A percentile compares a stretch with the other conserved stretches of the same genome.
Evolutionary conservation across 805 yeast genomes (phyloP).

Genomic region (Monosporozyma unispora): DNA sequence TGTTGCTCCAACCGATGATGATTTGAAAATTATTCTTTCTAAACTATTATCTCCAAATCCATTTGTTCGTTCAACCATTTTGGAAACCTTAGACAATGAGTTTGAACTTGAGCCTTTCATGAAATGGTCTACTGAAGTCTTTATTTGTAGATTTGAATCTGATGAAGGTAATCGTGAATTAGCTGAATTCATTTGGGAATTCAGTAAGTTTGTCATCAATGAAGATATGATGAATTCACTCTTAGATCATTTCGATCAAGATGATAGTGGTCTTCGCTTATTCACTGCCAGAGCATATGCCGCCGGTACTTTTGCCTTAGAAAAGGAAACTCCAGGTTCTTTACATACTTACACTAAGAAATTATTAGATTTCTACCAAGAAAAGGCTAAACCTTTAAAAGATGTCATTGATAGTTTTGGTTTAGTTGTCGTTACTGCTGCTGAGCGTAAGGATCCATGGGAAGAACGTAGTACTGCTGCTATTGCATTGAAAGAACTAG

Average conservation of each 20-base stretch:
- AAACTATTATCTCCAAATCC: constrained; percentile 50
- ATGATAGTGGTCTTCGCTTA: constrained; percentile 59
- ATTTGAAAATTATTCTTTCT: constrained; percentile 48
- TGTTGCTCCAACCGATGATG: constrained; percentile 45
- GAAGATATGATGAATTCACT: constrained; percentile 35
- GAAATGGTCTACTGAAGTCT: constrained; percentile 56
- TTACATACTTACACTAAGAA: constrained; percentile 33
- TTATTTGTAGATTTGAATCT: constrained; percentile 70
- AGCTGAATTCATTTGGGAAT: constrained; percentile 82
- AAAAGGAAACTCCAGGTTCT: constrained; percentile 20
- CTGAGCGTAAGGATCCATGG: constrained; percentile 68
- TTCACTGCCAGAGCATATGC: constrained; percentile 62
- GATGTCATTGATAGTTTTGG: constrained; percentile 76
- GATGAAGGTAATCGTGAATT: constrained; percentile 51
- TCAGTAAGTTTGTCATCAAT: constrained; percentile 41
- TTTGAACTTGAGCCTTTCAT: constrained; percentile 40
- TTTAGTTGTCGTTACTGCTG: constrained; percentile 52
- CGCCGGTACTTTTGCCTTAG: constrained; percentile 42
- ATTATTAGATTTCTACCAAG: constrained; percentile 48
- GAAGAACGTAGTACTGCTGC: constrained; percentile 80
- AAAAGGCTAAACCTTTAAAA: constrained; percentile 63
- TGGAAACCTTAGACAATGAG: constrained; percentile 82
- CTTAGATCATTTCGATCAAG: constrained; percentile 43
- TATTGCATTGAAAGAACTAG: constrained; percentile 47
- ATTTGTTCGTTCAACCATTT: constrained; percentile 68